These are phyloP conservation scores for Pulveroboletus sp. DNA, from an alignment of 768 basidiomycete species.

Conservation along the genomic window DNA sequence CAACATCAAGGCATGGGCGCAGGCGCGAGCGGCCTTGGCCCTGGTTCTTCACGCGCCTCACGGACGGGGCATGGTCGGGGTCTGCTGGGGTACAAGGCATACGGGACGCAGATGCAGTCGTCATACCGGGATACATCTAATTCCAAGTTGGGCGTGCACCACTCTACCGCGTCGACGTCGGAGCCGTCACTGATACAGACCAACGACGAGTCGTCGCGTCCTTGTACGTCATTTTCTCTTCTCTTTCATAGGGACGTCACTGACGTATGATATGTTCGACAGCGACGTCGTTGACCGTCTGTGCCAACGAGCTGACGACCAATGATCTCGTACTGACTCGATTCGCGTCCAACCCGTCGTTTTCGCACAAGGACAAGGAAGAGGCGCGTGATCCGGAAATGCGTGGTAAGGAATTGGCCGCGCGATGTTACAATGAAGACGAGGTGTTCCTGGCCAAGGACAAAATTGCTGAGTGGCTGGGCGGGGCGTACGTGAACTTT, in stretches of 20 bases:
- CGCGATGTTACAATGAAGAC: conserved; percentile 82
- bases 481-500: conserved; percentile 70
- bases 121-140: conserved; percentile 38
- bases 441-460: conserved; percentile 73
- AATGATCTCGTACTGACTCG: conserved; percentile 46
- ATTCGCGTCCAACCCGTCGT: conserved; percentile 38
- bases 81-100: conserved; percentile 43
- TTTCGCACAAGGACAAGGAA: conserved; percentile 49
- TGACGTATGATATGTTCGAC: too few relatives aligned
- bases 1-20: conserved; percentile 19
- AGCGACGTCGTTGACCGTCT: conserved; percentile 23
- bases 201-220: conserved; percentile 44
- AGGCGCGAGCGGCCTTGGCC: too few relatives aligned
- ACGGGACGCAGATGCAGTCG: conserved; percentile 34
- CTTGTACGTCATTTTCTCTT: conserved; percentile 38
- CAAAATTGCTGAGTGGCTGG: conserved; percentile 96
- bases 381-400: conserved; percentile 56
- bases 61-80: conserved; percentile 38
- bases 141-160: conserved; percentile 58
- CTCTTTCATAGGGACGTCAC: conserved; percentile 13
- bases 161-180: conserved; percentile 71
- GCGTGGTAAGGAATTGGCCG: conserved; percentile 68
- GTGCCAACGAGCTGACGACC: conserved; percentile 53
- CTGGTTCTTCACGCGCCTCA: conserved; percentile 32
- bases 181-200: conserved; percentile 72